Base-by-base conservation (phyloP, 2,329 filamentous ascomycete genomes). In the Elsinoe ampelina region DNA sequence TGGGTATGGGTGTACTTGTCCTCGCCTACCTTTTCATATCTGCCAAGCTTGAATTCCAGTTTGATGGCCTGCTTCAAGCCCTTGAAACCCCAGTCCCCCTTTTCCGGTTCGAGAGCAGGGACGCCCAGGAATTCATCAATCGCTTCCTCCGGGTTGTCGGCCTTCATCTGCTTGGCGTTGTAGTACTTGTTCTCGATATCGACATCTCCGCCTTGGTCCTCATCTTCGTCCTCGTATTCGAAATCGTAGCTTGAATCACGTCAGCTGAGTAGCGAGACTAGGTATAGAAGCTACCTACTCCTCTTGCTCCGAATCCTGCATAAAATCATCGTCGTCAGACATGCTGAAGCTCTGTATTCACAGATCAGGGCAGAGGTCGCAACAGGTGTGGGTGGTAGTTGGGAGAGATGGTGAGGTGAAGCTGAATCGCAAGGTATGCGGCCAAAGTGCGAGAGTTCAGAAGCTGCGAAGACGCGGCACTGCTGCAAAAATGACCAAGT, bases 161-260 rank as follows among this genome's bases (percentile, higher is more conserved):
- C 78, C 77, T 97, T 98, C 69, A 95, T 84, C 75, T 97, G 92
- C 74, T 98, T 98, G 42, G 93, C 93, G 73, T 96, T 97, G 80
- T 97, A 98, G 77, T 98, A 98, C 75, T 95, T 96, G 77, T 98
- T 98, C 71, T 98, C 93, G 70, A 97, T 95, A 63, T 92, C 90
- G 65, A 96, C 87, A 70, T 96, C 89, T 58, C 85, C 90, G 32
- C 81, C 83, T 58, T 95, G 86, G 42, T 95, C 88, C 50, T 93
- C 90, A 57, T 95, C 89, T 62, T 90, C 89, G 65, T 90, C 93
- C 70, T 96, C 92, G 72, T 96, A 97, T 68, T 97, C 92, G 70
- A 97, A 97, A 73, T 97, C 93, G 69, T 96, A 90, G 66, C 86
- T 88, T 30, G 58, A 3, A 35, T 26, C 5, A n/a, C 58, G 35